Conservation (phyloP, 805 yeast genomes). For the Saturnispora quitensis region DNA sequence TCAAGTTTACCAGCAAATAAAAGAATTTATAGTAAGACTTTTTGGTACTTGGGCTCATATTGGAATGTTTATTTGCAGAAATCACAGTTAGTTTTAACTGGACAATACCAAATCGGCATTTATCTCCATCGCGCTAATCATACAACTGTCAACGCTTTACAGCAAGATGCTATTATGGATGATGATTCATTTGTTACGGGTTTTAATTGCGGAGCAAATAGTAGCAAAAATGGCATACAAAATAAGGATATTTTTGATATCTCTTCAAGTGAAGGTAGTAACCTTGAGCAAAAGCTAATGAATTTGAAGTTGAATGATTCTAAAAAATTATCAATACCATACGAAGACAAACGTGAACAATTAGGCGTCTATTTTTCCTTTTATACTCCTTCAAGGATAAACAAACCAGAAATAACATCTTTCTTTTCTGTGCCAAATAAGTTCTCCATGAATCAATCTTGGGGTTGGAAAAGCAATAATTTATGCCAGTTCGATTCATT, state of each 20-base stretch:
- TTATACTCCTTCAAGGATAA: constrained; percentile 42
- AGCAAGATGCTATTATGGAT: neutral
- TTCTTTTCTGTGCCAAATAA: constrained; percentile 47
- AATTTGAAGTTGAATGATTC: constrained; percentile 1
- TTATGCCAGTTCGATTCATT: constrained; percentile 44
- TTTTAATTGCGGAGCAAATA: constrained; percentile 4
- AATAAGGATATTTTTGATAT: constrained; percentile 31
- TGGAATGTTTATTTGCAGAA: constrained; percentile 51
- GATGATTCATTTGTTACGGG: constrained; percentile 7
- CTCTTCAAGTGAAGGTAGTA: constrained; percentile 18
- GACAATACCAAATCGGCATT: constrained; percentile 45
- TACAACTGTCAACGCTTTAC: constrained; percentile 9
- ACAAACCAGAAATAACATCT: constrained; percentile 38
- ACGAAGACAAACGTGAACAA: constrained; percentile 38
- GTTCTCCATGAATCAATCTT: constrained; percentile 45
- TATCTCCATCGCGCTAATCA: constrained; percentile 42
- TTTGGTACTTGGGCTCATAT: constrained; percentile 55
- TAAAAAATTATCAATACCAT: constrained; percentile 13
- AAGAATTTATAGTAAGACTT: constrained; percentile 41
- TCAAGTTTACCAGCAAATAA: constrained; percentile 36
- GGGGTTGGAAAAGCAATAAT: constrained; percentile 55
- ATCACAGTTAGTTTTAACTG: constrained; percentile 29
- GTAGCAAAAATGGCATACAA: constrained; percentile 28
- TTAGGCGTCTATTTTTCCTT: constrained; percentile 45
- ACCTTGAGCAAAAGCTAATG: constrained; percentile 16